Percentiles rank a stretch among this genome's conserved stretches.
phyloP scores from a whole-genome alignment of 345 rosid species.

The Excoecaria cochinchinensis region DNA sequence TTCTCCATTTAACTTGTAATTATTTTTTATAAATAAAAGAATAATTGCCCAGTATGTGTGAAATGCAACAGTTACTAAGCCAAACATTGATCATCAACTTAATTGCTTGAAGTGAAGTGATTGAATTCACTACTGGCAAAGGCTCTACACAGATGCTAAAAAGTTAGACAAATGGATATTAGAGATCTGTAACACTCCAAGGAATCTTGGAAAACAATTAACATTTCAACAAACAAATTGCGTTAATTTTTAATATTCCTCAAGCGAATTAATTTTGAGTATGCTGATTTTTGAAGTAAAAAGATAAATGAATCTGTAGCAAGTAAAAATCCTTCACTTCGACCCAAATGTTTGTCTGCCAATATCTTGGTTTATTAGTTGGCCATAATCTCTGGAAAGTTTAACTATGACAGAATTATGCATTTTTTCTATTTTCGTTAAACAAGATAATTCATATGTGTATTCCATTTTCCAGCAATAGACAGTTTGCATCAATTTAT shows the following conservation, averaged over 20 bases:
- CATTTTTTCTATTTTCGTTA: neutral
- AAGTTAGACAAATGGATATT: neutral
- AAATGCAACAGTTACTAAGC: neutral
- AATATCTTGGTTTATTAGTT: neutral
- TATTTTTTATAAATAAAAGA: neutral
- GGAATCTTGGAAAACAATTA: neutral
- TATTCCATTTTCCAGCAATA: neutral
- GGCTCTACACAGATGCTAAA: neutral
- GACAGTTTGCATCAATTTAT: neutral
- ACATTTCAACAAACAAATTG: neutral
- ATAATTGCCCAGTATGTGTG: neutral
- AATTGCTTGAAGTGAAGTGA: neutral
- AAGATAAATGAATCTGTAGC: too few species aligned
- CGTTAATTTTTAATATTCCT: neutral
- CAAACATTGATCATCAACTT: neutral
- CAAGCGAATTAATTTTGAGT: too few species aligned
- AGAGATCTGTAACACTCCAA: neutral
- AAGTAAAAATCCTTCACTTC: neutral
- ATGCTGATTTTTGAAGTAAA: neutral
- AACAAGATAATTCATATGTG: neutral
- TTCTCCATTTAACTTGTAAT: neutral
- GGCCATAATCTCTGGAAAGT: neutral
- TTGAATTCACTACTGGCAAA: conserved; percentile 6
- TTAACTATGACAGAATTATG: neutral
- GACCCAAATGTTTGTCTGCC: neutral